Conservation (phyloP, 169 alveolate genomes). For the Plasmodium fragile region DNA sequence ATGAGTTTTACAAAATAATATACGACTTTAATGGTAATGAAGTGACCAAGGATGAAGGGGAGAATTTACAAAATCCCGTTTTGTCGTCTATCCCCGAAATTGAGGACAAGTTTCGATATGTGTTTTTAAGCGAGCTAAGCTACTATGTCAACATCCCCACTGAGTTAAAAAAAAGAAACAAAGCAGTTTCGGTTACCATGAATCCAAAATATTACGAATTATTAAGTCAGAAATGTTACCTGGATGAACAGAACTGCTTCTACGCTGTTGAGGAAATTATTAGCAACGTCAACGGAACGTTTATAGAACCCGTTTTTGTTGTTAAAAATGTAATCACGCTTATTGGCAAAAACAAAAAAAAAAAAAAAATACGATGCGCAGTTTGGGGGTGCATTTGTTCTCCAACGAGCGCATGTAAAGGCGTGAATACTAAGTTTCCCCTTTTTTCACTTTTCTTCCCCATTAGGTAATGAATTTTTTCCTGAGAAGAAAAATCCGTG, state of each 20-base stretch:
- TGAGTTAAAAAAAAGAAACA: constrained; percentile 6
- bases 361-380: neutral
- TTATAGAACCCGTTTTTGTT: constrained; percentile 25
- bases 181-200: constrained; percentile 29
- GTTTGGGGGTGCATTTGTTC: neutral
- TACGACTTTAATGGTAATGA: constrained; percentile 19
- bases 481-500: constrained; percentile 14
- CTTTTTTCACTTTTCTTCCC: neutral
- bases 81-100: constrained; percentile 34
- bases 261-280: constrained; percentile 17
- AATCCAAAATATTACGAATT: neutral
- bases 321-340: constrained; percentile 20
- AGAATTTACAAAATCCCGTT: neutral
- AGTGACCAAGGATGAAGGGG: neutral
- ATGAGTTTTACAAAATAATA: constrained; percentile 36
- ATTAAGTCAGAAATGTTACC: constrained; percentile 20
- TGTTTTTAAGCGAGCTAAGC: constrained; percentile 44
- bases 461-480: constrained; percentile 16
- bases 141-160: constrained; percentile 52
- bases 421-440: neutral
- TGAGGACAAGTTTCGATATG: constrained; percentile 27
- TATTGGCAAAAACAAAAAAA: no score
- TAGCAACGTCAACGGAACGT: constrained; percentile 6
- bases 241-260: constrained; percentile 11
- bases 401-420: neutral